Percentiles rank a stretch among this genome's conserved stretches.
phyloP scores from a whole-genome alignment of 257 asterid genomes.

The Nyctanthes arbortristis region DNA sequence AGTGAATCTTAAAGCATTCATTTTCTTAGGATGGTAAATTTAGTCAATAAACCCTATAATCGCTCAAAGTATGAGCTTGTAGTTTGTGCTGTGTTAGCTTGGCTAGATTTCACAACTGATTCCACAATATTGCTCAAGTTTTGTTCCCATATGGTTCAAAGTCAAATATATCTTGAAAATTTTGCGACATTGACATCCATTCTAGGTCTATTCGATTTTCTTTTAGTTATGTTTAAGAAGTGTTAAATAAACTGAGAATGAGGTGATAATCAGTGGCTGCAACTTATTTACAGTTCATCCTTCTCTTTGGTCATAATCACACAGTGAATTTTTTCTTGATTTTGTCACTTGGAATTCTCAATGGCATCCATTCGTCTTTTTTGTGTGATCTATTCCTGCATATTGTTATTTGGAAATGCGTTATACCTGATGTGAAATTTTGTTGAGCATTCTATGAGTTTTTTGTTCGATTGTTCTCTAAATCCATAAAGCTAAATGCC shows the following conservation, averaged over 20 bases:
- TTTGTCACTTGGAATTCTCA: not conserved
- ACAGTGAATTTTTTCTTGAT: not conserved
- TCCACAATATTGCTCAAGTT: not conserved
- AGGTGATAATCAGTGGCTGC: not conserved
- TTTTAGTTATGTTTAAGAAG: not conserved
- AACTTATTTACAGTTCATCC: not conserved
- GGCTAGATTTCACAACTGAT: constrained; percentile 1
- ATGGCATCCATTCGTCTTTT: not conserved
- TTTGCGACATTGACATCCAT: not conserved
- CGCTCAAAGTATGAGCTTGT: not conserved
- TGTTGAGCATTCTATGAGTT: not conserved
- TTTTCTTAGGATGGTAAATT: not conserved
- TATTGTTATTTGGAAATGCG: constrained; percentile 9
- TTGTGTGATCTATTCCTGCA: not conserved
- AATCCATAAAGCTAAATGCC: not conserved
- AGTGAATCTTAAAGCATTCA: no score
- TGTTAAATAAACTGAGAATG: not conserved
- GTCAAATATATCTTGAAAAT: not conserved
- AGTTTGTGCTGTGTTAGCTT: constrained; percentile 1
- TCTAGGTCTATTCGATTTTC: not conserved
- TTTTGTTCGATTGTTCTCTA: not conserved
- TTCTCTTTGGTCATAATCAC: not conserved
- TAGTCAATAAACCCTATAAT: not conserved
- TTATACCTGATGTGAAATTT: constrained; percentile 4
- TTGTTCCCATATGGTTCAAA: not conserved